Conservation (phyloP, 2,329 filamentous ascomycete genomes). For the Colletotrichum magnum region DNA sequence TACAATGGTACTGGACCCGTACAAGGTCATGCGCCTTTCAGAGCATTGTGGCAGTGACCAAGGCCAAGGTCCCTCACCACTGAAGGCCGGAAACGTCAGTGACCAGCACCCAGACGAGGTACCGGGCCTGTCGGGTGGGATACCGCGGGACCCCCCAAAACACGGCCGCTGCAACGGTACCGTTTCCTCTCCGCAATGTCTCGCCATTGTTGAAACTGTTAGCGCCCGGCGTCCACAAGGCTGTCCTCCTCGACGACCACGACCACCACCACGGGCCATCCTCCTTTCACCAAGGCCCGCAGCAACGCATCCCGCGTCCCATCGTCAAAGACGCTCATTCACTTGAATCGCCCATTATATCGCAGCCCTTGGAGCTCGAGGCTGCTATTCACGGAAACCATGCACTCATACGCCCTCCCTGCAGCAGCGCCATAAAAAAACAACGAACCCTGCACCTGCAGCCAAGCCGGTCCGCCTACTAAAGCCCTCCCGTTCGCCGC, state of each 20-base stretch:
- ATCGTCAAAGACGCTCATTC: slow-evolving; percentile 35
- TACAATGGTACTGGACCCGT: too few species aligned
- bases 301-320: slow-evolving; percentile 3
- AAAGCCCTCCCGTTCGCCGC: slow-evolving; percentile 18
- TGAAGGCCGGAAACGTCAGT: slow-evolving; percentile 26
- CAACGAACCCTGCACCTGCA: slow-evolving; percentile 8
- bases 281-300: slow-evolving; percentile 27
- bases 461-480: slow-evolving; percentile 16
- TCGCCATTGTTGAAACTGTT: slow-evolving; percentile 37
- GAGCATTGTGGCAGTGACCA: not conserved
- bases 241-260: slow-evolving; percentile 24
- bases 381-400: slow-evolving; percentile 27
- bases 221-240: slow-evolving; percentile 27
- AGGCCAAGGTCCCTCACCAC: slow-evolving; percentile 17
- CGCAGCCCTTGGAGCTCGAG: not conserved
- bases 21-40: too few species aligned
- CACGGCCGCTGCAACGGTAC: slow-evolving; percentile 37
- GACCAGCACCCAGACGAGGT: slow-evolving; percentile 5
- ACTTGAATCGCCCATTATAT: slow-evolving; percentile 21
- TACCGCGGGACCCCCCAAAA: slow-evolving; percentile 29
- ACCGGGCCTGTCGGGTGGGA: slow-evolving; percentile 31
- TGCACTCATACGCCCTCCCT: slow-evolving; percentile 17
- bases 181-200: slow-evolving; percentile 39
- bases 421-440: slow-evolving; percentile 22
- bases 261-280: slow-evolving; percentile 35